A percentile compares a stretch with the other conserved stretches of the same genome.
These are phyloP conservation scores for Irpex rosettiformis DNA, from an alignment of 1,284 basidiomycete genomes.

Conservation along the genomic window DNA sequence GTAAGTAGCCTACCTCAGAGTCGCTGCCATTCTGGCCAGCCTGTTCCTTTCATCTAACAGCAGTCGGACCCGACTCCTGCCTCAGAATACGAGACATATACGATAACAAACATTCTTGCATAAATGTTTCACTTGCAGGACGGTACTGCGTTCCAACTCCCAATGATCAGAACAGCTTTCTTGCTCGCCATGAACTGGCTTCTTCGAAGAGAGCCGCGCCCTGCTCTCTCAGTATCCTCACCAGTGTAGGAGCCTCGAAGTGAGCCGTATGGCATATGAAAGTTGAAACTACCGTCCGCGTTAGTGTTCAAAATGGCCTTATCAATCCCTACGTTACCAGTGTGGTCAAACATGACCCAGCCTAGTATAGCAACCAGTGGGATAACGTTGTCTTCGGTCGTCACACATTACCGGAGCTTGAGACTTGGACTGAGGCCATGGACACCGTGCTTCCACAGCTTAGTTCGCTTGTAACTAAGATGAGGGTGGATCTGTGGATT, in stretches of 20 bases:
- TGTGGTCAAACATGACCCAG: conserved; percentile 31
- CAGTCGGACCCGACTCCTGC: too few species aligned
- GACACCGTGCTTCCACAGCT: conserved; percentile 27
- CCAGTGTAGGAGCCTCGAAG: conserved; percentile 32
- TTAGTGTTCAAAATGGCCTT: conserved; percentile 25
- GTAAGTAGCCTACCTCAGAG: too few species aligned
- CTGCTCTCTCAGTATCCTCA: conserved; percentile 15
- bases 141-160: conserved; percentile 26
- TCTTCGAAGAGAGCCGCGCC: conserved; percentile 29
- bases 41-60: too few species aligned
- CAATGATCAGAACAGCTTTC: conserved; percentile 24
- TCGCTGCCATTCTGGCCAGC: too few species aligned
- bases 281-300: conserved; percentile 36
- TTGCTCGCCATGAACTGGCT: conserved; percentile 35
- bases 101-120: too few species aligned
- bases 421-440: conserved; percentile 27
- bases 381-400: conserved; percentile 29
- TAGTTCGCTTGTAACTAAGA: conserved; percentile 26
- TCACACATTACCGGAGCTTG: conserved; percentile 21
- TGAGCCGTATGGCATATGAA: conserved; percentile 45
- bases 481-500: conserved; percentile 32
- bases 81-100: too few species aligned
- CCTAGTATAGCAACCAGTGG: conserved; percentile 43
- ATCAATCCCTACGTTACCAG: conserved; percentile 34
- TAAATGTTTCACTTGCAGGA: too few species aligned